Percentiles rank a stretch among this genome's conserved stretches.
Conservation (phyloP, 1,284 basidiomycete species). For the Lignosus rhinocerotis region DNA sequence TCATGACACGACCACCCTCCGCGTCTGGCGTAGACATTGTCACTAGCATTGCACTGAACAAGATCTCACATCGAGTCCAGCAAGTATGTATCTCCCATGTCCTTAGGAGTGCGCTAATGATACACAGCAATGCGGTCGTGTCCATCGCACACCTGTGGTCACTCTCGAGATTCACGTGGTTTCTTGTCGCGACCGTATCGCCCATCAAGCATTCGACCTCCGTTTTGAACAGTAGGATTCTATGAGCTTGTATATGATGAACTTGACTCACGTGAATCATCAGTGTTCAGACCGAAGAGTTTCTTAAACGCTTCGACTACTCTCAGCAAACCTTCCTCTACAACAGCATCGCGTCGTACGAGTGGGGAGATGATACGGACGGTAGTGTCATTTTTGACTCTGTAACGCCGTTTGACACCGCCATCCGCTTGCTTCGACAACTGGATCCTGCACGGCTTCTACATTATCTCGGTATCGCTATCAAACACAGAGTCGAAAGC, state of each 20-base stretch:
- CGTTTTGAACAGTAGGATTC: conserved; percentile 62
- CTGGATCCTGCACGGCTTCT: conserved; percentile 8
- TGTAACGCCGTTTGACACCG: neutral
- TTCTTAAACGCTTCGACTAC: conserved; percentile 49
- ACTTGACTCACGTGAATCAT: neutral
- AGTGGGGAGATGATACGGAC: conserved; percentile 41
- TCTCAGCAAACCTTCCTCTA: conserved; percentile 42
- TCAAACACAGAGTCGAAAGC: conserved; percentile 51
- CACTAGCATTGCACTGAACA: conserved; percentile 60
- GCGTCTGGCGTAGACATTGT: conserved; percentile 49
- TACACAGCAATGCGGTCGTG: conserved; percentile 56
- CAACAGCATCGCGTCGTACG: conserved; percentile 39
- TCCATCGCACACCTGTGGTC: conserved; percentile 50
- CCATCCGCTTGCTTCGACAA: conserved; percentile 8
- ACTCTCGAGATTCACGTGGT: conserved; percentile 66
- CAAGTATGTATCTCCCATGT: conserved; percentile 38
- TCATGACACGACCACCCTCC: conserved; percentile 48
- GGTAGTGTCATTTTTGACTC: conserved; percentile 17
- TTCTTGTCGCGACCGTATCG: conserved; percentile 63
- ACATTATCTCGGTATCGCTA: conserved; percentile 29
- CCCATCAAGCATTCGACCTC: conserved; percentile 64
- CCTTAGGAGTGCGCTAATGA: neutral
- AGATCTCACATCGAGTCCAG: conserved; percentile 55
- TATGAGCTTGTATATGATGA: neutral
- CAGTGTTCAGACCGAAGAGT: conserved; percentile 59